Evolutionary conservation across 108 stramenopile genomes (phyloP), one percentile per base, ranked within the genome.

Genomic region (Skeletonema grethae): DNA sequence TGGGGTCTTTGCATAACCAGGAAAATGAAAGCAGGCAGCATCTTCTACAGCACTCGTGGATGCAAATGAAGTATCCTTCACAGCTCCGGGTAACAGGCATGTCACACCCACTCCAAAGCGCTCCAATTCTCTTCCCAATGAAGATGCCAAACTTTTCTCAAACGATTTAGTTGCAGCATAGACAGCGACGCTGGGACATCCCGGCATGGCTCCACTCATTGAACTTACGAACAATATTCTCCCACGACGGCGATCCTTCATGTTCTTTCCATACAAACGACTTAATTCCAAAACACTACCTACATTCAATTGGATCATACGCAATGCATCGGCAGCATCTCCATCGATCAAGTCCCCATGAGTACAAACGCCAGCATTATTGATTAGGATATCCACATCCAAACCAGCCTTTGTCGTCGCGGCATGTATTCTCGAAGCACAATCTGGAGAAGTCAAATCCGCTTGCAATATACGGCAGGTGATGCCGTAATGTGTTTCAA

Each of bases 111-210:
- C 85, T 20, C 94, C 94, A 66, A 76, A 82, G 35, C 65, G 71
- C 69, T 95, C 94, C 80, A 95, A 58, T 70, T 95, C 94, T 65
- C 88, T 91, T 10, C 85, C 88, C 67, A 95, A 69, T 13, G 88
- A 86, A 6, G 85, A 70, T 1, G 87, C 69, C 55, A 95, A 67
- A 46, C 78, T 82, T 58, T 90, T 91, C 67, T 87, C 87, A 56
- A 89, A 95, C 0, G 94, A 80, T 57, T 92, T 95, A 1, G 90
- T 88, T 25, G 91, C 94, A 6, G 90, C 89, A 69, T 95, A 95
- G 1, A 87, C 64, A 16, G 89, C 91, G 7, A 87, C 85, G n/a
- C 77, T 76, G 25, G 94, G 89, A 29, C 80, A 77, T 7, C 84
- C 91, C 5, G 84, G 82, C 59, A 84, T 63, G 2, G 80, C 70